A percentile compares a stretch with the other conserved stretches of the same genome.
Evolutionary conservation across 2,329 filamentous ascomycete species (phyloP).

Genomic region (Fusarium neocosmosporiellum): DNA sequence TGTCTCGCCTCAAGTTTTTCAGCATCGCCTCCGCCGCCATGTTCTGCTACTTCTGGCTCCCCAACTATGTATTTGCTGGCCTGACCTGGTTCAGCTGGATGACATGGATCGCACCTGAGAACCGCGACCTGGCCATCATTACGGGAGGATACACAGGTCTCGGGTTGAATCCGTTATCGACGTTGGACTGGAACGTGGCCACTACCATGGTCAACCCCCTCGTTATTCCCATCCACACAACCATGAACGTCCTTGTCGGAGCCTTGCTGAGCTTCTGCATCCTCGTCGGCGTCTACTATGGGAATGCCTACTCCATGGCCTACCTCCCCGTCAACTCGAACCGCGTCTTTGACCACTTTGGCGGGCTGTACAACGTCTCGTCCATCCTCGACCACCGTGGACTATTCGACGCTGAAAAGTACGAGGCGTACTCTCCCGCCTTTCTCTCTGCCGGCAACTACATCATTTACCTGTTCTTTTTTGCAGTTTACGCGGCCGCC

Average conservation of each 20-base stretch:
- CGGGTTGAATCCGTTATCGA: conserved; percentile 54
- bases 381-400: conserved; percentile 47
- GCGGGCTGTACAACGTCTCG: conserved; percentile 52
- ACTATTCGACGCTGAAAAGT: conserved; percentile 52
- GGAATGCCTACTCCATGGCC: conserved; percentile 49
- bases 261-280: conserved; percentile 43
- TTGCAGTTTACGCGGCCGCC: conserved; percentile 54
- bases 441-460: conserved; percentile 53
- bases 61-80: conserved; percentile 61
- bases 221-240: conserved; percentile 52
- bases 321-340: conserved; percentile 57
- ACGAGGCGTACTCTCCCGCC: conserved; percentile 55
- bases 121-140: conserved; percentile 50
- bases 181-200: conserved; percentile 58
- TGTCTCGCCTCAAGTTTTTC: conserved; percentile 62
- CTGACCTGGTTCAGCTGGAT: conserved; percentile 64
- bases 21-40: conserved; percentile 55
- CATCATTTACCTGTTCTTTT: conserved; percentile 54
- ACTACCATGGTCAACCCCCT: conserved; percentile 49
- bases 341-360: conserved; percentile 53
- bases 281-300: conserved; percentile 47
- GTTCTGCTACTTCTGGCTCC: conserved; percentile 67
- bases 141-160: conserved; percentile 53
- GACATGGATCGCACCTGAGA: conserved; percentile 62
- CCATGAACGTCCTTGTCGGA: conserved; percentile 50